These are phyloP conservation scores for Syncephalis fuscata DNA, from an alignment of 371 early-diverging fungal species.

Conservation along the genomic window DNA sequence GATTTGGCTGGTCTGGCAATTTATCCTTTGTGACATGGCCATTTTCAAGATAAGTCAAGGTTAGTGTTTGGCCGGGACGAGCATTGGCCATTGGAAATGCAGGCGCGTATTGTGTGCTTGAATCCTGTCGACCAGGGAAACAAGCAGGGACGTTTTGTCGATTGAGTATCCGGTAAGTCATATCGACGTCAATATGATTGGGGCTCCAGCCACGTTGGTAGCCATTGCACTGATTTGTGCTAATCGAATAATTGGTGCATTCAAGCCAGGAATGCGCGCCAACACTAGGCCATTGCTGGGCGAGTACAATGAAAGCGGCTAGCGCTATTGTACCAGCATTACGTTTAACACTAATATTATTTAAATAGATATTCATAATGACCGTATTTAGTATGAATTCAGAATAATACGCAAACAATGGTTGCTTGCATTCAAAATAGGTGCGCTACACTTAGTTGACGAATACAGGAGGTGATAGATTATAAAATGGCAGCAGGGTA, in stretches of 20 bases:
- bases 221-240: neutral
- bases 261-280: constrained; percentile 5
- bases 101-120: constrained; percentile 10
- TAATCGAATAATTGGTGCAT: neutral
- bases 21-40: constrained; percentile 14
- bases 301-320: too few relatives aligned
- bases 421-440: too few relatives aligned
- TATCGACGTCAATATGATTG: constrained; percentile 1
- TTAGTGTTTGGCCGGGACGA: constrained; percentile 9
- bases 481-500: too few relatives aligned
- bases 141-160: constrained; percentile 12
- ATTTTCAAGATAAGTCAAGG: constrained; percentile 14
- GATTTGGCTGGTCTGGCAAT: constrained; percentile 4
- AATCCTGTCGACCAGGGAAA: constrained; percentile 12
- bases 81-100: constrained; percentile 9
- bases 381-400: too few relatives aligned
- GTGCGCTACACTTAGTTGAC: too few relatives aligned
- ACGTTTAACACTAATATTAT: too few relatives aligned
- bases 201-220: constrained; percentile 2
- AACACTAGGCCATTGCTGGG: neutral
- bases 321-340: too few relatives aligned
- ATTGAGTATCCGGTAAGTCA: constrained; percentile 13
- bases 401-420: too few relatives aligned
- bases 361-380: too few relatives aligned
- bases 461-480: too few relatives aligned